Conservation (phyloP, 2,329 filamentous ascomycete species). For the Xylariaceae sp. region DNA sequence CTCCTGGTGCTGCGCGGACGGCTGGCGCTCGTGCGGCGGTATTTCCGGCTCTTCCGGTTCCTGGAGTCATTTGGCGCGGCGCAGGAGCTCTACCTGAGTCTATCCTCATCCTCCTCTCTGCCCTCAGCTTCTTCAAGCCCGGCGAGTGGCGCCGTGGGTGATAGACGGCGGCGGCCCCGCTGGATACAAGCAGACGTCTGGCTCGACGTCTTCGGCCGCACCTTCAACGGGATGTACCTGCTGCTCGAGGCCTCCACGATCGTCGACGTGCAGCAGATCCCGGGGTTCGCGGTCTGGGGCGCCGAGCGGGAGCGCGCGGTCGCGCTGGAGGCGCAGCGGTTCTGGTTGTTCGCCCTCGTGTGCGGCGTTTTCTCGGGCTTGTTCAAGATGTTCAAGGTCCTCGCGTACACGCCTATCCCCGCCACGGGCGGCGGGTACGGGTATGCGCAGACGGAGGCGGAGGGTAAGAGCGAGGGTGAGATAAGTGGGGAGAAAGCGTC, state of each 20-base stretch:
- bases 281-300: conserved; percentile 58
- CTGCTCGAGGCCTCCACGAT: conserved; percentile 70
- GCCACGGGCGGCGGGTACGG: conserved; percentile 37
- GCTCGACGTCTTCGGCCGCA: conserved; percentile 62
- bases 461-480: background rate
- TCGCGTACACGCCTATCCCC: conserved; percentile 46
- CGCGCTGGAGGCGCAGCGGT: conserved; percentile 66
- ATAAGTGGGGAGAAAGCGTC: conserved; percentile 17
- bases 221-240: conserved; percentile 68
- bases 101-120: conserved; percentile 18
- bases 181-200: conserved; percentile 43
- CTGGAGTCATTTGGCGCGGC: conserved; percentile 63
- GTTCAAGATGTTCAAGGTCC: conserved; percentile 48
- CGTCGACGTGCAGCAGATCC: conserved; percentile 54
- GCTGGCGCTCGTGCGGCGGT: conserved; percentile 61
- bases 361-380: conserved; percentile 54
- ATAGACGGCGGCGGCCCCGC: too few relatives aligned
- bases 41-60: conserved; percentile 73
- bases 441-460: conserved; percentile 23
- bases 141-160: too few relatives aligned
- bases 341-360: conserved; percentile 70
- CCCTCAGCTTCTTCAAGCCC: too few relatives aligned
- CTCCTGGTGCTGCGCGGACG: conserved; percentile 46
- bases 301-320: conserved; percentile 53
- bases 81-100: conserved; percentile 47